Conservation (phyloP, 75 land plant genomes). For the Cunninghamia lanceolata region DNA sequence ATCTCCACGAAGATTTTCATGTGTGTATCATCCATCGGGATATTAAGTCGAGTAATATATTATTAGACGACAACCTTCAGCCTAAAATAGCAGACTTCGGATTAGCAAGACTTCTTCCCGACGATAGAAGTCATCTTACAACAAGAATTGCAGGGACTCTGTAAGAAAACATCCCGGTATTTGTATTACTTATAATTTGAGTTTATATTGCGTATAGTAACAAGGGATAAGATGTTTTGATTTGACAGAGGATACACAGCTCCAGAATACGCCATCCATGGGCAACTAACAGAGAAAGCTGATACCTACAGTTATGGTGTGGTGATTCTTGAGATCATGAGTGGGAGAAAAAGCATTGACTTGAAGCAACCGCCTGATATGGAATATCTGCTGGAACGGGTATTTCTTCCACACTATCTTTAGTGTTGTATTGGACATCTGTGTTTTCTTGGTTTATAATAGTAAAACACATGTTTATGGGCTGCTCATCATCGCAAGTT, state of each 20-base stretch:
- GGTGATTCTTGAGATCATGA: conserved; percentile 14
- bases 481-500: not conserved
- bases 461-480: not conserved
- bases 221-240: not conserved
- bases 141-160: conserved; percentile 37
- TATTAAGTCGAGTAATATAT: conserved; percentile 49
- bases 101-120: conserved; percentile 24
- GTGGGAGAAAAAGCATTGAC: conserved; percentile 16
- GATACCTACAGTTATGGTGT: conserved; percentile 16
- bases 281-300: conserved; percentile 17
- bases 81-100: conserved; percentile 45
- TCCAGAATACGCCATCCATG: conserved; percentile 18
- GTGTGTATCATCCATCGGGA: conserved; percentile 51
- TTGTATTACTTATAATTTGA: not conserved
- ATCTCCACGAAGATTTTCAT: conserved; percentile 25
- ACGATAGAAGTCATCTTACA: conserved; percentile 28
- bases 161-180: conserved; percentile 10
- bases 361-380: not conserved
- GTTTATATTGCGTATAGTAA: not conserved
- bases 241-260: conserved; percentile 16
- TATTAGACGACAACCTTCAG: conserved; percentile 22
- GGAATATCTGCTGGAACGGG: conserved; percentile 14
- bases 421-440: not conserved
- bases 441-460: not conserved
- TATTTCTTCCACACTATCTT: not conserved